Percentiles rank a stretch among this genome's conserved stretches.
Evolutionary conservation across 1,284 basidiomycete genomes (phyloP).

Genomic region (Trichosporon ovoides): DNA sequence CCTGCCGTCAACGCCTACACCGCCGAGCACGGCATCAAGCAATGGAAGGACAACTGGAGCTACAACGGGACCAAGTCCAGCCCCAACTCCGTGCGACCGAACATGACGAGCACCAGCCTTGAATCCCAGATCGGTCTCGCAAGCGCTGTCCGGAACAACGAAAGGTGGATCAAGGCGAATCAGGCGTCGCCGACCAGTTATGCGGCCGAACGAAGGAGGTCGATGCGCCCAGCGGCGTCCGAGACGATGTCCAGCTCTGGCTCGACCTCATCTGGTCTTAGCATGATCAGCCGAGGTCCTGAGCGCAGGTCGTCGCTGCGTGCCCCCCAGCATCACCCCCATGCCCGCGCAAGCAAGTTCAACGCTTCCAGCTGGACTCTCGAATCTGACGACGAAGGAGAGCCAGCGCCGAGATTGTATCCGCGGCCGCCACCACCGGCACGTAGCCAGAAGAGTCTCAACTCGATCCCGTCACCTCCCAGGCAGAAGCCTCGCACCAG

Average conservation of each 20-base stretch:
- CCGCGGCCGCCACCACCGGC: not conserved
- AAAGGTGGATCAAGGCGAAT: not conserved
- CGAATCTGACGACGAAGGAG: not conserved
- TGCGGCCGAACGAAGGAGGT: not conserved
- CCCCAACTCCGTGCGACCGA: not conserved
- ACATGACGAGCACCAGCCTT: not conserved
- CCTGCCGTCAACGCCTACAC: not conserved
- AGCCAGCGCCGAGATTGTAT: not conserved
- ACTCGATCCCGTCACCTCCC: not conserved
- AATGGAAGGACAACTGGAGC: conserved; percentile 3
- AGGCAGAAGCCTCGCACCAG: not conserved
- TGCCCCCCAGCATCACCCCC: not conserved
- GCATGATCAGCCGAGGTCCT: not conserved
- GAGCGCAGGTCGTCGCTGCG: not conserved
- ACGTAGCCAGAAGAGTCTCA: not conserved
- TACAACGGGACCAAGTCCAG: not conserved
- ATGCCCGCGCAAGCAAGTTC: not conserved
- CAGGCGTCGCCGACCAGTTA: not conserved
- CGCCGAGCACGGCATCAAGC: conserved; percentile 1
- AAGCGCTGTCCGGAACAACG: not conserved
- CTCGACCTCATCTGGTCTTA: not conserved
- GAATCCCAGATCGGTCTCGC: not conserved
- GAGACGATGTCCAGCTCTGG: not conserved
- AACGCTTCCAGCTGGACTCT: not conserved
- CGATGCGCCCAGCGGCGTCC: not conserved